Evolutionary conservation across 2,329 filamentous ascomycete genomes (phyloP).

Genomic region (Neocucurbitaria cava): DNA sequence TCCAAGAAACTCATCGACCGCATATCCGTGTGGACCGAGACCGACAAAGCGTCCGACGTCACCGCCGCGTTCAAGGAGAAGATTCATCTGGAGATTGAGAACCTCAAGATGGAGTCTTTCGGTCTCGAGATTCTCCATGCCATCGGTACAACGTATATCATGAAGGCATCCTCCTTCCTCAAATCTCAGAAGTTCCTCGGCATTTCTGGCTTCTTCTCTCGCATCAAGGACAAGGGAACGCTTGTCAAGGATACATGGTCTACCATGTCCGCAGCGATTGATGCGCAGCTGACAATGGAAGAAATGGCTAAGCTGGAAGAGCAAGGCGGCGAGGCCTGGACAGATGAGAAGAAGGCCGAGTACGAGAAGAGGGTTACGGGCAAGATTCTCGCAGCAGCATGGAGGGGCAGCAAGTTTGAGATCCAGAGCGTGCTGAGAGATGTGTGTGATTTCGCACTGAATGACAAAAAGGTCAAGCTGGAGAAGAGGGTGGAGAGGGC

Average conservation of each 20-base stretch:
- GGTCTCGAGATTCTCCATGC: constrained; percentile 95
- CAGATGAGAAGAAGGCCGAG: constrained; percentile 94
- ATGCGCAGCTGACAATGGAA: constrained; percentile 98
- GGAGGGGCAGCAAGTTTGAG: constrained; percentile 96
- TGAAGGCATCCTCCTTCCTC: constrained; percentile 85
- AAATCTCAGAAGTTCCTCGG: constrained; percentile 97
- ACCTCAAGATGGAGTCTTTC: constrained; percentile 99
- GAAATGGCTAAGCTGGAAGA: constrained; percentile 98
- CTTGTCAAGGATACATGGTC: constrained; percentile 99
- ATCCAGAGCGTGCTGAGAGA: constrained; percentile 95
- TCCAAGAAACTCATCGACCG: constrained; percentile 86
- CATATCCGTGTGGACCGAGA: constrained; percentile 95
- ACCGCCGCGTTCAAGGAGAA: constrained; percentile 92
- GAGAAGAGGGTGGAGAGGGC: constrained; percentile 90
- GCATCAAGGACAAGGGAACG: constrained; percentile 94
- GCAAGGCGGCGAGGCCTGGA: constrained; percentile 95
- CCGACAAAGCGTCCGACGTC: constrained; percentile 85
- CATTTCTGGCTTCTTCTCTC: constrained; percentile 91
- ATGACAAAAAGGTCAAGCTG: constrained; percentile 78
- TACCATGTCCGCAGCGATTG: constrained; percentile 93
- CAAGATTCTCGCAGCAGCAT: constrained; percentile 96
- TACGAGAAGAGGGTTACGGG: constrained; percentile 95
- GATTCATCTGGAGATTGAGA: constrained; percentile 92
- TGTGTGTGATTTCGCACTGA: constrained; percentile 88
- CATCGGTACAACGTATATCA: constrained; percentile 88